phyloP scores from a whole-genome alignment of 2,329 filamentous ascomycete species.

The Xylaria sp. region DNA sequence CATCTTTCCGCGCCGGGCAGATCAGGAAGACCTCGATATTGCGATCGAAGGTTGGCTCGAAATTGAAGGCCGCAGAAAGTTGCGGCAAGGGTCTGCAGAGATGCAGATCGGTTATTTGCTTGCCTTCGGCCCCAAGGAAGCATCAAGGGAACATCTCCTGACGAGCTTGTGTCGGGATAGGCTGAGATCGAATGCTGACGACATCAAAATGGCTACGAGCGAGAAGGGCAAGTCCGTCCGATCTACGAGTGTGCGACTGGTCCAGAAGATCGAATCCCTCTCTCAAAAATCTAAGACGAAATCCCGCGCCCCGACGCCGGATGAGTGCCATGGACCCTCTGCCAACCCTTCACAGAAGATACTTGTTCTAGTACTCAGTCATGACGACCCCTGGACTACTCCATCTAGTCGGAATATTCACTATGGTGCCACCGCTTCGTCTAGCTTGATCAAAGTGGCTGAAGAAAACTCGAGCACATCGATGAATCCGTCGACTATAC shows the following conservation, averaged over 20 bases:
- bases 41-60: slow-evolving; percentile 24
- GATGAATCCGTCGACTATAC: not conserved
- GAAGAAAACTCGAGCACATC: not conserved
- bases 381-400: not conserved
- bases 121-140: slow-evolving; percentile 18
- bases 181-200: slow-evolving; percentile 12
- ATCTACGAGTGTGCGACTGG: slow-evolving; percentile 1
- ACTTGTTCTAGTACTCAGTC: not conserved
- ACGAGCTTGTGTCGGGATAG: slow-evolving; percentile 5
- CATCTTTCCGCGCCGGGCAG: slow-evolving; percentile 6
- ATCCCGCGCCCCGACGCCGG: not conserved
- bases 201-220: slow-evolving; percentile 8
- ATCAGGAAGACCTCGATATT: slow-evolving; percentile 14
- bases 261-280: slow-evolving; percentile 8
- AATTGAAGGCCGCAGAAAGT: slow-evolving; percentile 13
- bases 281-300: not conserved
- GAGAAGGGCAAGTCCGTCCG: slow-evolving; percentile 9
- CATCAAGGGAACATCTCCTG: slow-evolving; percentile 9
- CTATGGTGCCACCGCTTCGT: not conserved
- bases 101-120: slow-evolving; percentile 8
- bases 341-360: not conserved
- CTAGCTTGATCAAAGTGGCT: not conserved
- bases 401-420: not conserved
- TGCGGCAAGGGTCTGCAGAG: slow-evolving; percentile 3
- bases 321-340: not conserved